Evolutionary conservation across 305 asterid genomes (phyloP).

Genomic region (Withania somnifera): DNA sequence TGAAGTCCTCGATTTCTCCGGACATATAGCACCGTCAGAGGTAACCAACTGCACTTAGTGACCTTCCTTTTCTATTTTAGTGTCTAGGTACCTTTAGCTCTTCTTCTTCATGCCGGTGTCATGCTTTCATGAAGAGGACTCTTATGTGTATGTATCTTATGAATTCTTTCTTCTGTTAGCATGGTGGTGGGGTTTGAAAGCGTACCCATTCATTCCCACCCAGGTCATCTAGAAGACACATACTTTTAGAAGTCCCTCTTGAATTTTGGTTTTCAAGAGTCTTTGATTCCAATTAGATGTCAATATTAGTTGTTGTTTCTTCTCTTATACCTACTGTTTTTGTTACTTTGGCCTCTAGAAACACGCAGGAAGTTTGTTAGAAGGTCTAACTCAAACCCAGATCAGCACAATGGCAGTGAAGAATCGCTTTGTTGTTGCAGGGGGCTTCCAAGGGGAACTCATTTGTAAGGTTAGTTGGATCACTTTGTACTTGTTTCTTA

Average conservation of each 20-base stretch:
- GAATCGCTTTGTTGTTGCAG: constrained; percentile 55
- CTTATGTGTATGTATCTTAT: neutral
- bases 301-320: neutral
- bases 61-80: neutral
- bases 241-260: neutral
- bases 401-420: constrained; percentile 66
- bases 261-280: neutral
- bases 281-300: neutral
- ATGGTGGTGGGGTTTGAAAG: neutral
- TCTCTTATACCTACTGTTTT: neutral
- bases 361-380: constrained; percentile 56
- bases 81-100: neutral
- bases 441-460: constrained; percentile 79
- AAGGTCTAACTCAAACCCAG: constrained; percentile 63
- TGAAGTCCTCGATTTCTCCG: constrained; percentile 64
- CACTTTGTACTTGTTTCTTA: neutral
- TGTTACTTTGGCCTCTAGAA: constrained; percentile 31
- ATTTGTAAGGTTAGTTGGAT: constrained; percentile 43
- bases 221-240: neutral
- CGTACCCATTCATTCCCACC: neutral
- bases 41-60: constrained; percentile 28
- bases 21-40: constrained; percentile 60
- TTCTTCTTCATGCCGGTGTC: neutral
- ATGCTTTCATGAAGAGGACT: neutral
- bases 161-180: neutral